Evolutionary conservation across 2,329 filamentous ascomycete genomes (phyloP).

Genomic region (Curvularia verruculosa): DNA sequence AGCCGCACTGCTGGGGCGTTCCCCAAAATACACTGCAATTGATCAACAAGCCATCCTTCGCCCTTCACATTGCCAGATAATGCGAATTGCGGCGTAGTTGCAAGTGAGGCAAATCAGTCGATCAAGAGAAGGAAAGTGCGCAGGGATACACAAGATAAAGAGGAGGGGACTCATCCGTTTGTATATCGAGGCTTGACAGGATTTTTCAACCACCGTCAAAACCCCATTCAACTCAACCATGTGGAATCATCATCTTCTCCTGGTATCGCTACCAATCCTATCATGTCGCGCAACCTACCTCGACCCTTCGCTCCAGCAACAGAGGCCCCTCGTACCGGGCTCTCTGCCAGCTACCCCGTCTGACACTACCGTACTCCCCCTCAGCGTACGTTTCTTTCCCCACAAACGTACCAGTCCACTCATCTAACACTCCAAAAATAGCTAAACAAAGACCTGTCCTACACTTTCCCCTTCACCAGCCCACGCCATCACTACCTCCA

Average conservation of each 20-base stretch:
- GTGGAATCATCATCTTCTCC: background rate
- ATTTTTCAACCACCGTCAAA: background rate
- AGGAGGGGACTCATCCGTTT: background rate
- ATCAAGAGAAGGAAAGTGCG: background rate
- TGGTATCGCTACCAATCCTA: slow-evolving; percentile 1
- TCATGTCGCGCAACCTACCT: slow-evolving; percentile 4
- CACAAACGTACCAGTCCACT: no score
- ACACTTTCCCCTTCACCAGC: slow-evolving; percentile 4
- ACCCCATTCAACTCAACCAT: slow-evolving; percentile 1
- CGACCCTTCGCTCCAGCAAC: slow-evolving; percentile 10
- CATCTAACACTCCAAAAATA: background rate
- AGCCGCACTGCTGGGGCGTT: slow-evolving; percentile 1
- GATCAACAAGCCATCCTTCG: background rate
- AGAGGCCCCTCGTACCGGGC: slow-evolving; percentile 11
- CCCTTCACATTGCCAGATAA: background rate
- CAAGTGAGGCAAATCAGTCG: background rate
- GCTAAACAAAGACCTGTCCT: slow-evolving; percentile 14
- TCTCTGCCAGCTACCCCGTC: background rate
- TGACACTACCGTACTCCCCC: background rate
- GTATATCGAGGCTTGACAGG: background rate
- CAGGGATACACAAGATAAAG: background rate
- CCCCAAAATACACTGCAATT: slow-evolving; percentile 6
- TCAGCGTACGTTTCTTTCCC: slow-evolving; percentile 1
- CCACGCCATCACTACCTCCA: background rate
- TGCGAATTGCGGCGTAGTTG: slow-evolving; percentile 4